A percentile compares a stretch with the other conserved stretches of the same genome.
Conservation (phyloP, 371 early-diverging fungal genomes). For the Haplosporangium sp. region DNA sequence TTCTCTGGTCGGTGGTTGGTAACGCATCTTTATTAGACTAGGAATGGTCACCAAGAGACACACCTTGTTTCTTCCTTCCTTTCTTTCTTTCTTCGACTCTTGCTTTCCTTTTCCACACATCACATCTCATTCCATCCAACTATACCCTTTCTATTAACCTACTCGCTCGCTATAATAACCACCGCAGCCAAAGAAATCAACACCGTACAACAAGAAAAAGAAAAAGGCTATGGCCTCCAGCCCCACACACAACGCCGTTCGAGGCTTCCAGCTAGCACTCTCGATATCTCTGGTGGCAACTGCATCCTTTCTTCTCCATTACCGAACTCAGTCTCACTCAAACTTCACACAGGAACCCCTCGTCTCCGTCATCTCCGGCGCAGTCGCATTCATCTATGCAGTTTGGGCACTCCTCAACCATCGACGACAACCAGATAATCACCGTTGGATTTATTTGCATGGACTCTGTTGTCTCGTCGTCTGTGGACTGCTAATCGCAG, state of each 20-base stretch:
- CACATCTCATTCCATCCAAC: too few species aligned
- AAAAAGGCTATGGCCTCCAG: conserved; percentile 14
- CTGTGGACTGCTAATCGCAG: conserved; percentile 22
- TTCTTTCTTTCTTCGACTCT: too few species aligned
- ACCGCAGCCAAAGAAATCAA: too few species aligned
- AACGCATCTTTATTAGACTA: too few species aligned
- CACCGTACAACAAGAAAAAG: too few species aligned
- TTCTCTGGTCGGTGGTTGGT: too few species aligned
- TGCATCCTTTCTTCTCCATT: conserved; percentile 40
- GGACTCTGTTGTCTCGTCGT: conserved; percentile 28
- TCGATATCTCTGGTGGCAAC: conserved; percentile 31
- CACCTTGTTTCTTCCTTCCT: too few species aligned
- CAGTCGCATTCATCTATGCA: conserved; percentile 41
- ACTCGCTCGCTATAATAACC: too few species aligned
- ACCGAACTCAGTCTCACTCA: conserved; percentile 27
- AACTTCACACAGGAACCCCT: conserved; percentile 44
- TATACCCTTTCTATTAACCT: too few species aligned
- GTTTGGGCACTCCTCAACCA: conserved; percentile 37
- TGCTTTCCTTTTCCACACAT: too few species aligned
- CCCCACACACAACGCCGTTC: conserved; percentile 28
- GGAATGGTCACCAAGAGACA: too few species aligned
- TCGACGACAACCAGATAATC: conserved; percentile 26
- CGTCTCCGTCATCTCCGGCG: conserved; percentile 30
- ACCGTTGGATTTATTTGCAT: conserved; percentile 28
- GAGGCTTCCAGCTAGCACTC: conserved; percentile 20